Conservation (phyloP, 768 basidiomycete species). For the Lentinula lateritia region DNA sequence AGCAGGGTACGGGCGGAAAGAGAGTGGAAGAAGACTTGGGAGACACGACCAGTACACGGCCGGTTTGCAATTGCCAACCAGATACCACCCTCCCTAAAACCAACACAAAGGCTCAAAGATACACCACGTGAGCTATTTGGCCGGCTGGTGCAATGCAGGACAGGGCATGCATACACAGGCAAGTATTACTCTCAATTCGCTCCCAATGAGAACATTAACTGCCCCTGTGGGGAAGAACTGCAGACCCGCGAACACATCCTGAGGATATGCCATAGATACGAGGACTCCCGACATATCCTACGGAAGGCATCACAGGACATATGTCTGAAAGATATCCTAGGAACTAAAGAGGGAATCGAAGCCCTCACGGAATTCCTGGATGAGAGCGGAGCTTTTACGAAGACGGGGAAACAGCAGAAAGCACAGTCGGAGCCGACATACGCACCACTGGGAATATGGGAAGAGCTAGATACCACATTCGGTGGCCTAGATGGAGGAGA, state of each 20-base stretch:
- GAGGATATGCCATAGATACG: too few relatives aligned
- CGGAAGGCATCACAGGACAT: constrained; percentile 3
- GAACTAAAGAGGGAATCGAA: constrained; percentile 16
- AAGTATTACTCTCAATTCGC: constrained; percentile 20
- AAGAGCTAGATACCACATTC: too few relatives aligned
- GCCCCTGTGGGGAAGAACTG: constrained; percentile 18
- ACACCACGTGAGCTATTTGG: constrained; percentile 18
- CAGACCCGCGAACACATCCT: constrained; percentile 21
- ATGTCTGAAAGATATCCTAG: constrained; percentile 15
- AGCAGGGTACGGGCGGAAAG: not conserved
- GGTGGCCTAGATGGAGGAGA: too few relatives aligned
- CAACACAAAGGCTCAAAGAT: not conserved
- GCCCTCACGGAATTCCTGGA: constrained; percentile 16
- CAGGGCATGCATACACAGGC: constrained; percentile 21
- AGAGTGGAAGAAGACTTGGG: not conserved
- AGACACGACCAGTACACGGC: not conserved
- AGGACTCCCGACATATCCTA: too few relatives aligned
- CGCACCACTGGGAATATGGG: too few relatives aligned
- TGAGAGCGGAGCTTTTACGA: constrained; percentile 14
- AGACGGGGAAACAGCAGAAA: too few relatives aligned
- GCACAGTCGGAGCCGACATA: too few relatives aligned
- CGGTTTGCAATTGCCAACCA: too few relatives aligned
- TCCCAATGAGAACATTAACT: constrained; percentile 13
- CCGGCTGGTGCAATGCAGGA: constrained; percentile 18
- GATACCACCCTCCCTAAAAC: constrained; percentile 2